Base-by-base conservation (phyloP, 768 basidiomycete genomes). In the Collybia sordida region DNA sequence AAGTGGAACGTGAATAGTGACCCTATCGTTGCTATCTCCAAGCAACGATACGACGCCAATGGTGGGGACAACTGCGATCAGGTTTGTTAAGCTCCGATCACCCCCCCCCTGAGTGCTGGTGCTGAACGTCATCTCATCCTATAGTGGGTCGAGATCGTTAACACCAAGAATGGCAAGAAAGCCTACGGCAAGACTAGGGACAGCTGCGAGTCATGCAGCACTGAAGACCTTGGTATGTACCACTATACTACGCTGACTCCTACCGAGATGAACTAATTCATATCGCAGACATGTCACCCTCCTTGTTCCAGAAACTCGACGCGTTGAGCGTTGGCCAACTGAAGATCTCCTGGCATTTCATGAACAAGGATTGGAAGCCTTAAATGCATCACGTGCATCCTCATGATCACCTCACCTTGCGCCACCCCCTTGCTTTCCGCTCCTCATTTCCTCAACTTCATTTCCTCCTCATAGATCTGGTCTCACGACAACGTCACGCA, bases 241-340 rank as follows among this genome's bases (percentile, higher is more conserved):
- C 11, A 47, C 24, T 18, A 22, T 6, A 15, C 2, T 24, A 17
- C 38, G 7, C 22, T 23, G 18, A 25, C 17, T 19, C 47, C 22
- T 25, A 27, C 19, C 34, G 18, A 1, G 12, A 45, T 31, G 14
- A 19, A 54, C 46, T 25, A 22, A 39, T 37, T 25, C 6, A 14
- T 35, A 28, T n/a, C 22, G 11, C 62, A 90, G 87, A 90, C 62
- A 77, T 89, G 81, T 87, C 85, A 23, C 77, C 78, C 7, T 71
- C 72, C 6, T 60, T 86, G 27, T 90, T 90, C 66, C 3, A 79
- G 59, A 54, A 79, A 50, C 60, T 90, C 40, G 79, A 66, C 15
- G 22, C 59, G 4, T 77, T 85, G 39, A 62, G 55, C 50, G 60
- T 64, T 8, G 87, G 87, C 25, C 73, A 73, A 35, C 61, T 88